A percentile compares a stretch with the other conserved stretches of the same genome.
Conservation (phyloP, 148 eudicot genomes). For the Silene latifolia region DNA sequence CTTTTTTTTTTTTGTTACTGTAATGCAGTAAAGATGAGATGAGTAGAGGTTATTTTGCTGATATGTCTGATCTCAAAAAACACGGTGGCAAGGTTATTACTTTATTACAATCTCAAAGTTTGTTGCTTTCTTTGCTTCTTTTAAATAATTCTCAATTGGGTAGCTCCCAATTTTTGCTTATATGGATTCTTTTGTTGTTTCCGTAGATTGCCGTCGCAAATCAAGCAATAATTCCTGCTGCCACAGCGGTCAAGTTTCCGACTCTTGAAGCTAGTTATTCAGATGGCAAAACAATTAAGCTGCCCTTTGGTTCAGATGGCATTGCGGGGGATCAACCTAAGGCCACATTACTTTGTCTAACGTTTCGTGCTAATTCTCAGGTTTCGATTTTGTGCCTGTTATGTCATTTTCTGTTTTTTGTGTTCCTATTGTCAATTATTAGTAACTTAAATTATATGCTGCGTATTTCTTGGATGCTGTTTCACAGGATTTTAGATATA, state of each 20-base stretch:
- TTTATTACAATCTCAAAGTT: conserved; percentile 11
- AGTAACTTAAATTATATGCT: neutral
- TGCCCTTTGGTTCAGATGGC: conserved; percentile 50
- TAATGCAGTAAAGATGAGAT: conserved; percentile 98
- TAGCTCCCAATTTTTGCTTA: conserved; percentile 17
- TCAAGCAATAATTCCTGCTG: conserved; percentile 64
- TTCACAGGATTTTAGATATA: neutral
- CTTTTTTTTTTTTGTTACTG: conserved; percentile 19
- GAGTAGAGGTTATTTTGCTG: conserved; percentile 94
- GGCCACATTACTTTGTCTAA: conserved; percentile 70
- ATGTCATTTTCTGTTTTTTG: too few relatives aligned
- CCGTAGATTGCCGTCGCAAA: conserved; percentile 73
- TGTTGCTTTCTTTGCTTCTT: conserved; percentile 1
- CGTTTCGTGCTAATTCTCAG: conserved; percentile 90
- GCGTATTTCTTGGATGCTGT: neutral
- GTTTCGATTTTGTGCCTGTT: conserved; percentile 30
- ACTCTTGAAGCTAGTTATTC: conserved; percentile 55
- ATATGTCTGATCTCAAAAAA: conserved; percentile 72
- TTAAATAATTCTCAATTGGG: conserved; percentile 9
- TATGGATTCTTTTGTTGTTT: conserved; percentile 18
- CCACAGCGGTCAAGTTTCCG: conserved; percentile 84
- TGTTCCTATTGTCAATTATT: too few relatives aligned
- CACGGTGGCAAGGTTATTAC: conserved; percentile 90
- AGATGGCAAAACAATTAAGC: conserved; percentile 54
- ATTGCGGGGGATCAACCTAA: conserved; percentile 49